These are phyloP conservation scores for Dorcoceras hygrometricum DNA, from an alignment of 257 asterid genomes.

Conservation along the genomic window DNA sequence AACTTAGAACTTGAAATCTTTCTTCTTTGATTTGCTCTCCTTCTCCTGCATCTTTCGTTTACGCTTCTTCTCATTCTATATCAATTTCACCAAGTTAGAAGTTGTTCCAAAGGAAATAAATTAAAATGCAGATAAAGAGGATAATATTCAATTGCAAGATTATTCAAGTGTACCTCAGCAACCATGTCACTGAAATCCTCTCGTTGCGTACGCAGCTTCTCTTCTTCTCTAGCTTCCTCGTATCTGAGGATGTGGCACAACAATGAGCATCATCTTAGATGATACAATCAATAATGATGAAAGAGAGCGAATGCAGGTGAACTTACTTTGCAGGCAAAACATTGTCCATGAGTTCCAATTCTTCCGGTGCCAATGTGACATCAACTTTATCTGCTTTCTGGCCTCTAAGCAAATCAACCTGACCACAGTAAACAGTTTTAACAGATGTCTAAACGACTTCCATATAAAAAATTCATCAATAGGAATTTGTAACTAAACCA, in stretches of 20 bases:
- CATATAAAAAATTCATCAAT: neutral
- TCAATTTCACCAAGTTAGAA: conserved; percentile 21
- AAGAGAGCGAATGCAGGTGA: neutral
- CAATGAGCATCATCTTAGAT: conserved; percentile 11
- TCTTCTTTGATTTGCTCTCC: conserved; percentile 88
- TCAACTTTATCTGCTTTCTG: conserved; percentile 91
- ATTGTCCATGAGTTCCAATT: conserved; percentile 84
- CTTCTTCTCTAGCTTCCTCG: conserved; percentile 98
- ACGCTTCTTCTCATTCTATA: conserved; percentile 85
- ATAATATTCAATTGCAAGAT: neutral
- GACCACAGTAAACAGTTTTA: conserved; percentile 6
- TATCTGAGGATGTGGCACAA: conserved; percentile 41
- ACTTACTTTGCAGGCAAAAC: conserved; percentile 89
- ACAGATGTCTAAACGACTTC: neutral
- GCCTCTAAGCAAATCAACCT: conserved; percentile 91
- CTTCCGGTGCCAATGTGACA: conserved; percentile 89
- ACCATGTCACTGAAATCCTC: conserved; percentile 99
- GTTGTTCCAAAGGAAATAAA: neutral
- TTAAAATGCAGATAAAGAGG: neutral
- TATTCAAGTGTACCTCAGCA: conserved; percentile 59
- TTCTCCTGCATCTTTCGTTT: conserved; percentile 91
- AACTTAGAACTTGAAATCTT: conserved; percentile 72
- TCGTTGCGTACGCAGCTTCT: conserved; percentile 68
- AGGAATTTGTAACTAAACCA: neutral
- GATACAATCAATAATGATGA: neutral